Evolutionary conservation across 345 rosid species (phyloP).

Genomic region (Microthlaspi erraticum): DNA sequence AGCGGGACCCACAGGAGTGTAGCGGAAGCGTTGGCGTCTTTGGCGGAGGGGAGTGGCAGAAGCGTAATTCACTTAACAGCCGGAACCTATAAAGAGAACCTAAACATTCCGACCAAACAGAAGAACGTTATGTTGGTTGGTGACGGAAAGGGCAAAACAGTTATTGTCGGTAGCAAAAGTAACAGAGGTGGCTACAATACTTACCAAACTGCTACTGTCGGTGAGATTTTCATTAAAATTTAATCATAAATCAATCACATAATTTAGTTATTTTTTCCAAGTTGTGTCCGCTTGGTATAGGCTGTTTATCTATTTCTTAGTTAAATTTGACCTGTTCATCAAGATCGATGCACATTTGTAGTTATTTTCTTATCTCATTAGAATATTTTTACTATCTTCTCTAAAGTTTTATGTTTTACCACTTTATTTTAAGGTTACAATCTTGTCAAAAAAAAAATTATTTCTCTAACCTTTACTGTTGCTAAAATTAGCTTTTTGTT

Average conservation of each 20-base stretch:
- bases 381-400: no score
- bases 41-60: conserved; percentile 47
- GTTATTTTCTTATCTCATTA: no score
- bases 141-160: conserved; percentile 63
- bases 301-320: no score
- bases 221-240: conserved; percentile 38
- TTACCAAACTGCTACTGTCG: conserved; percentile 56
- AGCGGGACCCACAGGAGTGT: conserved; percentile 55
- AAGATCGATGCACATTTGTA: no score
- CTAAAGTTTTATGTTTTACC: no score
- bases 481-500: neutral
- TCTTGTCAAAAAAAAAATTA: no score
- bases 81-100: conserved; percentile 57
- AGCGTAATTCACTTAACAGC: conserved; percentile 55
- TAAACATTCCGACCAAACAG: conserved; percentile 50
- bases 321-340: no score
- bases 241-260: neutral
- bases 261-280: no score
- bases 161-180: conserved; percentile 51
- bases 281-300: no score
- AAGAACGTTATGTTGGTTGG: conserved; percentile 63
- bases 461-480: neutral
- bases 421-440: no score
- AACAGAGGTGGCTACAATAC: conserved; percentile 52
- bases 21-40: conserved; percentile 48